Conservation (phyloP, 2,329 filamentous ascomycete species). For the Pyrenochaeta sp. region DNA sequence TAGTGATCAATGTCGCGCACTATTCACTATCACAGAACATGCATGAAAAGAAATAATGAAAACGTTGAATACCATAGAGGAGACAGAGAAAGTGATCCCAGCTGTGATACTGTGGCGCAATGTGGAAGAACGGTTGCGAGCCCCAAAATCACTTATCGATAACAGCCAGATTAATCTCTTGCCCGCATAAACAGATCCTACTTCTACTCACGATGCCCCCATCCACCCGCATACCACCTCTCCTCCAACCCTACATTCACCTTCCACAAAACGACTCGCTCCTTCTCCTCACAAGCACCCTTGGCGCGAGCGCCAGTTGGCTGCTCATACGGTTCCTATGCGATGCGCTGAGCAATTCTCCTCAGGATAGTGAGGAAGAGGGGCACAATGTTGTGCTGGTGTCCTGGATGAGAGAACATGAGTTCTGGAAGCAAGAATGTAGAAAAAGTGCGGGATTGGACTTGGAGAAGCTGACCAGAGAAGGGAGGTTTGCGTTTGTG, state of each 20-base stretch:
- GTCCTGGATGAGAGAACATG: constrained; percentile 80
- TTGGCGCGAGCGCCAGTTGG: constrained; percentile 63
- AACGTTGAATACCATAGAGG: no score
- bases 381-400: constrained; percentile 70
- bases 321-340: constrained; percentile 62
- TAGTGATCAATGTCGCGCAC: no score
- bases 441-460: constrained; percentile 77
- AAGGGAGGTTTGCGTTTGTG: constrained; percentile 73
- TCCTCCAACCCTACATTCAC: constrained; percentile 70
- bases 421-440: constrained; percentile 79
- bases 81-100: no score
- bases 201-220: constrained; percentile 38
- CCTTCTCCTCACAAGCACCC: constrained; percentile 72
- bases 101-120: no score
- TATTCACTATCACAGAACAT: no score
- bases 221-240: constrained; percentile 66
- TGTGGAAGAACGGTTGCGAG: no score
- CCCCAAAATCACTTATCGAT: constrained; percentile 9
- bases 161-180: constrained; percentile 10
- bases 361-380: constrained; percentile 38
- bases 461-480: constrained; percentile 66
- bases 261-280: constrained; percentile 68
- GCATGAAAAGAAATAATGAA: no score
- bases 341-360: constrained; percentile 50
- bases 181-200: constrained; percentile 8